These are phyloP conservation scores for Claviceps spartinae DNA, from an alignment of 2,329 filamentous ascomycete genomes.

Conservation along the genomic window DNA sequence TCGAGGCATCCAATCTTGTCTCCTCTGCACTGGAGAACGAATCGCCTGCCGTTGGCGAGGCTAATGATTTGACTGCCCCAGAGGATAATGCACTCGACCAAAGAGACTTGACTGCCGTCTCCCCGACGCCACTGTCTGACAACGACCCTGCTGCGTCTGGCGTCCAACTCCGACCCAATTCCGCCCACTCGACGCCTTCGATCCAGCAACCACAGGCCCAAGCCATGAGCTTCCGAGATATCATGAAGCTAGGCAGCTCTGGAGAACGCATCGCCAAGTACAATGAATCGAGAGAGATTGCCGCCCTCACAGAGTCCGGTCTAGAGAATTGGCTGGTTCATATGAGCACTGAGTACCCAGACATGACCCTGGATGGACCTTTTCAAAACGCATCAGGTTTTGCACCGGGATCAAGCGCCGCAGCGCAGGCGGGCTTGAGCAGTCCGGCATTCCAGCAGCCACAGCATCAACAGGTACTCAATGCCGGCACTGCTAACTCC, in stretches of 20 bases:
- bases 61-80: slow-evolving; percentile 24
- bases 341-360: slow-evolving; percentile 32
- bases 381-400: slow-evolving; percentile 14
- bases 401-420: slow-evolving; percentile 8
- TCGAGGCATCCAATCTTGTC: slow-evolving; percentile 30
- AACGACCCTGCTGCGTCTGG: slow-evolving; percentile 23
- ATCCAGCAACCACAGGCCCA: slow-evolving; percentile 9
- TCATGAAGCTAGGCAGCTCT: slow-evolving; percentile 52
- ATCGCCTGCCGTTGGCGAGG: slow-evolving; percentile 10
- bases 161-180: neutral
- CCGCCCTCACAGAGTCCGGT: slow-evolving; percentile 61
- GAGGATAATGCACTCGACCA: slow-evolving; percentile 31
- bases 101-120: slow-evolving; percentile 19
- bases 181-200: slow-evolving; percentile 6
- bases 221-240: slow-evolving; percentile 58
- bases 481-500: slow-evolving; percentile 24
- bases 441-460: slow-evolving; percentile 26
- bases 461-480: slow-evolving; percentile 43
- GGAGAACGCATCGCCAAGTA: slow-evolving; percentile 61
- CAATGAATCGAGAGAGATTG: slow-evolving; percentile 56
- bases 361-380: slow-evolving; percentile 12
- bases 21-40: slow-evolving; percentile 23
- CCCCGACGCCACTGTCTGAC: slow-evolving; percentile 24
- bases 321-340: slow-evolving; percentile 44
- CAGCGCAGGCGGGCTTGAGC: slow-evolving; percentile 13